Evolutionary conservation across 352 stramenopile species (phyloP), one percentile per base, ranked within the genome.

Genomic region (Globisporangium nagaii): DNA sequence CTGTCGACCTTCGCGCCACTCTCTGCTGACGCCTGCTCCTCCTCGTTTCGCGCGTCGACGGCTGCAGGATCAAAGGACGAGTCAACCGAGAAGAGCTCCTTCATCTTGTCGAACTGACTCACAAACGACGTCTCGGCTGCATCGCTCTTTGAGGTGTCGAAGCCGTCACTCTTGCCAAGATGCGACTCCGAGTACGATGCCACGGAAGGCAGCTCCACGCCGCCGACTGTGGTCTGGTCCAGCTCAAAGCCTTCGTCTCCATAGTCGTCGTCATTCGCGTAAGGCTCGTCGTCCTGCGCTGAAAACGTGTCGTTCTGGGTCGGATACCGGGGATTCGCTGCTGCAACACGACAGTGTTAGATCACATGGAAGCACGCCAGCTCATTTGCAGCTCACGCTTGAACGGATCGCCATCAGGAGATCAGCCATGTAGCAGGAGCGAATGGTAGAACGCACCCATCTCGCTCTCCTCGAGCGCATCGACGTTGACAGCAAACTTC

Each of bases 401-500:
- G n/a, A n/a, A n/a, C n/a, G n/a, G n/a, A n/a, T n/a, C n/a, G n/a
- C n/a, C n/a, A n/a, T n/a, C n/a, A n/a, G n/a, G n/a, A n/a, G n/a
- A n/a, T n/a, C n/a, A n/a, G n/a, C n/a, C n/a, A n/a, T n/a, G n/a
- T n/a, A n/a, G n/a, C n/a, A n/a, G n/a, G n/a, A n/a, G n/a, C n/a
- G n/a, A n/a, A n/a, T n/a, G n/a, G n/a, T n/a, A 35, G 19, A 5
- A 63, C 46, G 22, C 58, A 87, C 79, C 56, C 15, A 66, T 46
- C 34, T 77, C 67, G 43, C 57, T 83, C 22, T 75, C 67, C 6
- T 75, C 68, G 2, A 91, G 58, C 17, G 74, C 80, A 28, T 84
- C 68, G 11, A 71, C 57, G 36, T 91, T 86, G 24, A 91, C 68
- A 15, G 65, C 70, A 66, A 91, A 89, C 17, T 86, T 88, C 15